Conservation (phyloP, 495 filamentous ascomycete species). For the Lepidopterella palustris region DNA sequence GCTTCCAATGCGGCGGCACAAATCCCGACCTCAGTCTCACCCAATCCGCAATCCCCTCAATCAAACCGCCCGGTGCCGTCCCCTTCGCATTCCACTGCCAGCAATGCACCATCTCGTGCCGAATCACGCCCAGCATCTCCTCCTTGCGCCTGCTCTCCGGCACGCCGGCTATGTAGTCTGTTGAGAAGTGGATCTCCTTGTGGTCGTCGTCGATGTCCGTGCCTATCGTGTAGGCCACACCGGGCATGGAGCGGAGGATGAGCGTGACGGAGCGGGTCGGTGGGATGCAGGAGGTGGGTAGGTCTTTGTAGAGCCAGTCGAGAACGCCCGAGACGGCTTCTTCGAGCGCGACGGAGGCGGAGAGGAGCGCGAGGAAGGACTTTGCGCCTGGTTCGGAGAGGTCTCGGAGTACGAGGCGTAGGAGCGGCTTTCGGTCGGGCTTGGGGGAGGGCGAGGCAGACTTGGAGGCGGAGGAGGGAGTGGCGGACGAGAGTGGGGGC, state of each 20-base stretch:
- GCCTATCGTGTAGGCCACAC: slow-evolving; percentile 85
- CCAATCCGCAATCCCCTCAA: slow-evolving; percentile 94
- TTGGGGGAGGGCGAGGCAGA: slow-evolving; percentile 48
- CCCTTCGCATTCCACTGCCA: slow-evolving; percentile 72
- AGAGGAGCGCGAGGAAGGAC: slow-evolving; percentile 56
- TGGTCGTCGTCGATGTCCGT: slow-evolving; percentile 77
- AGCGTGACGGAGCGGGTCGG: slow-evolving; percentile 75
- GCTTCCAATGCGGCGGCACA: slow-evolving; percentile 79
- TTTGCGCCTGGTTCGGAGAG: slow-evolving; percentile 56
- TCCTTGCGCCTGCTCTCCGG: slow-evolving; percentile 35
- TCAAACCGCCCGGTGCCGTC: slow-evolving; percentile 65
- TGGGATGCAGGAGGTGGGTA: slow-evolving; percentile 40
- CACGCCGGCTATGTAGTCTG: slow-evolving; percentile 58
- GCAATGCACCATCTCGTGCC: slow-evolving; percentile 94
- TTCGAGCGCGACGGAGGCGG: slow-evolving; percentile 52
- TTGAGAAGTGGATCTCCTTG: slow-evolving; percentile 89
- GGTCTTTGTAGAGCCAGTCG: slow-evolving; percentile 50
- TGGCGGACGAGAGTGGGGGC: not conserved
- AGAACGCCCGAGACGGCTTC: slow-evolving; percentile 60
- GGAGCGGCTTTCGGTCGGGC: slow-evolving; percentile 46
- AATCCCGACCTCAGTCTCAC: slow-evolving; percentile 70
- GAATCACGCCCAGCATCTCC: slow-evolving; percentile 78
- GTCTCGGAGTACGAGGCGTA: slow-evolving; percentile 65
- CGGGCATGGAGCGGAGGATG: slow-evolving; percentile 69
- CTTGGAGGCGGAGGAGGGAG: slow-evolving; percentile 10